Conservation (phyloP, 2,329 filamentous ascomycete genomes). For the Sclerotinia borealis region DNA sequence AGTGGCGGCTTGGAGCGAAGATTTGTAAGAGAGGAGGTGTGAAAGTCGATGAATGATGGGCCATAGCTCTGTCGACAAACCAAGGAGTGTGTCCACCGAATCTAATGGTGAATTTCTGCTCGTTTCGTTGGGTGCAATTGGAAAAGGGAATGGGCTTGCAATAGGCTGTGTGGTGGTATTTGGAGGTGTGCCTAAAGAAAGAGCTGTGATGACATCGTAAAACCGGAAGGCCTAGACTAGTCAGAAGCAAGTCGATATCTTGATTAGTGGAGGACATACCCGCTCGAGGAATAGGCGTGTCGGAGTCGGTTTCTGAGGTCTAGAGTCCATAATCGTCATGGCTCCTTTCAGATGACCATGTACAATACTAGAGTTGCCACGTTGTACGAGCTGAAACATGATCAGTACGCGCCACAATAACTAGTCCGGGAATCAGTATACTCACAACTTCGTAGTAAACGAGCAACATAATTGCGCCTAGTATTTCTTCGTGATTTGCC, state of each 20-base stretch:
- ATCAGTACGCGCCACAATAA: constrained; percentile 16
- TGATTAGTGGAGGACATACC: constrained; percentile 35
- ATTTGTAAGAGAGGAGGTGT: constrained; percentile 47
- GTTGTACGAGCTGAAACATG: constrained; percentile 49
- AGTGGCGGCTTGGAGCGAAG: constrained; percentile 43
- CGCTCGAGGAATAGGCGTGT: constrained; percentile 53
- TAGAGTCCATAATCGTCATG: constrained; percentile 52
- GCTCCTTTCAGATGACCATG: constrained; percentile 56
- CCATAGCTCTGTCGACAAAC: constrained; percentile 57
- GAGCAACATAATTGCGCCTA: constrained; percentile 55
- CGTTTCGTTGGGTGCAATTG: constrained; percentile 40
- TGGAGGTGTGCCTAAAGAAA: constrained; percentile 54
- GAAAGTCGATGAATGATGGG: constrained; percentile 57
- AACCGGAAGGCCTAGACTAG: constrained; percentile 52
- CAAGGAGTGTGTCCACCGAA: constrained; percentile 46
- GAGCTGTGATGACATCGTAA: constrained; percentile 58
- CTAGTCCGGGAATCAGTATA: not conserved
- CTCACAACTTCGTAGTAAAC: constrained; percentile 60
- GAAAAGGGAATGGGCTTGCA: constrained; percentile 41
- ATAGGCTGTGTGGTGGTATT: constrained; percentile 45
- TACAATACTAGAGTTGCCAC: constrained; percentile 52
- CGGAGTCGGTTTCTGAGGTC: constrained; percentile 39
- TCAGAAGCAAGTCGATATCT: constrained; percentile 20
- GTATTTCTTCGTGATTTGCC: constrained; percentile 49
- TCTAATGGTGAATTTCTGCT: constrained; percentile 39